Percentiles rank a stretch among this genome's conserved stretches.
These are phyloP conservation scores for Carex pumila DNA, from an alignment of 176 grass and related monocot species.

Conservation along the genomic window DNA sequence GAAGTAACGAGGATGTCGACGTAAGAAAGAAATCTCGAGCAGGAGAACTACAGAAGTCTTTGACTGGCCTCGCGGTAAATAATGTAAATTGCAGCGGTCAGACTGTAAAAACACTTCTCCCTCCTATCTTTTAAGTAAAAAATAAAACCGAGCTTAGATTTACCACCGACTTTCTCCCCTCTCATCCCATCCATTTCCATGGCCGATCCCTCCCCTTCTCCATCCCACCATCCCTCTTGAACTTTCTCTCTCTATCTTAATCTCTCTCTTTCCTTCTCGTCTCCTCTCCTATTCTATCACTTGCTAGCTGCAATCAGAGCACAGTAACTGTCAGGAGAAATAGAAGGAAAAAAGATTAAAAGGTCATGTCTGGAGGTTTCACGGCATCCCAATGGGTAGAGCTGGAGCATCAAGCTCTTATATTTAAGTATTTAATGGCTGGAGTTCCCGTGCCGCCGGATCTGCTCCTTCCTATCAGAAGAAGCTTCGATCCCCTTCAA, in stretches of 20 bases:
- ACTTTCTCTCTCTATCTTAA: neutral
- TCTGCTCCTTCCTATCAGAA: constrained; percentile 79
- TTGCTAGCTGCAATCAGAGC: neutral
- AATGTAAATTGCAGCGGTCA: neutral
- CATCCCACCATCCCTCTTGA: neutral
- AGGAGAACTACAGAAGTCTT: neutral
- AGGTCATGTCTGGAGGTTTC: constrained; percentile 47
- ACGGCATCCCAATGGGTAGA: constrained; percentile 92
- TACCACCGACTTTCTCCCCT: constrained; percentile 25
- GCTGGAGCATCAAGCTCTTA: constrained; percentile 97
- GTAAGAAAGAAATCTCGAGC: neutral
- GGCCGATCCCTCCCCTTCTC: constrained; percentile 37
- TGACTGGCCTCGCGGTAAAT: neutral
- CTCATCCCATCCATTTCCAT: constrained; percentile 37
- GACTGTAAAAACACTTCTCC: constrained; percentile 1
- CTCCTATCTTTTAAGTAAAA: neutral
- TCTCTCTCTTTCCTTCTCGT: neutral
- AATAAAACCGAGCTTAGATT: neutral
- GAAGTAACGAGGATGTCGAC: neutral
- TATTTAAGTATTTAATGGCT: constrained; percentile 92
- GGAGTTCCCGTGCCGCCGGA: constrained; percentile 87
- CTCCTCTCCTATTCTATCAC: no score
- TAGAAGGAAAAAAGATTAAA: neutral
- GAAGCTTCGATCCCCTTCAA: constrained; percentile 37
- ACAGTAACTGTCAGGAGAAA: neutral